Percentiles rank a stretch among this genome's conserved stretches.
phyloP scores from a whole-genome alignment of 1,284 basidiomycete species.

The Fomitopsis pinicola region DNA sequence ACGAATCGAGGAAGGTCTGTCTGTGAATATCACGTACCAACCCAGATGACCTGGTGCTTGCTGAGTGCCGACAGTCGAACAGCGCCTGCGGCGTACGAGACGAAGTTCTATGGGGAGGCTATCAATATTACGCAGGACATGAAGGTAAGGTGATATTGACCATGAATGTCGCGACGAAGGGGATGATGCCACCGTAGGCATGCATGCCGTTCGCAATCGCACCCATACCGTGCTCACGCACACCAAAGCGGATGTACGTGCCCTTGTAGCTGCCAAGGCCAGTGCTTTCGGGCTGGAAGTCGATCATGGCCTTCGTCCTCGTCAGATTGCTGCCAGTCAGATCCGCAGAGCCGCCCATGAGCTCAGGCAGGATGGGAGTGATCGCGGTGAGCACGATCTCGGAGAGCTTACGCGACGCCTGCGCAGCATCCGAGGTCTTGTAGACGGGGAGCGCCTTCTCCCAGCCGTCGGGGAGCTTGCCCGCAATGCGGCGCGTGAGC shows the following conservation, averaged over 20 bases:
- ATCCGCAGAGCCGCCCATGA: conserved; percentile 89
- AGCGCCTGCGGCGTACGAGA: conserved; percentile 90
- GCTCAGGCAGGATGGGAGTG: conserved; percentile 74
- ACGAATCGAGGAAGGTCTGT: neutral
- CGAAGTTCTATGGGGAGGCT: conserved; percentile 67
- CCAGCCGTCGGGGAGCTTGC: conserved; percentile 84
- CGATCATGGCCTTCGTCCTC: conserved; percentile 75
- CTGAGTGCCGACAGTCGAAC: conserved; percentile 89
- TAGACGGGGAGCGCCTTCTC: conserved; percentile 84
- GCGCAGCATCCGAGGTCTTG: conserved; percentile 76
- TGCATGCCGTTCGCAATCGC: conserved; percentile 89
- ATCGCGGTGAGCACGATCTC: conserved; percentile 85
- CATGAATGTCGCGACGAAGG: conserved; percentile 87
- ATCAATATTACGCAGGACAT: neutral
- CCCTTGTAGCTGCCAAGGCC: conserved; percentile 83
- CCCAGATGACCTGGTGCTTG: conserved; percentile 89
- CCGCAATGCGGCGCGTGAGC: conserved; percentile 79
- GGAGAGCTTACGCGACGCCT: conserved; percentile 90
- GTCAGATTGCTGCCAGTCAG: conserved; percentile 92
- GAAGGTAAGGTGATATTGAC: conserved; percentile 36
- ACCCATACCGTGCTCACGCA: conserved; percentile 96
- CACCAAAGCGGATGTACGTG: conserved; percentile 93
- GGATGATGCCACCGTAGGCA: conserved; percentile 84
- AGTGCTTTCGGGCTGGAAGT: conserved; percentile 91
- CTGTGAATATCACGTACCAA: conserved; percentile 52